These are phyloP conservation scores for Colletotrichum lupini DNA, from an alignment of 2,329 filamentous ascomycete genomes.

Conservation along the genomic window DNA sequence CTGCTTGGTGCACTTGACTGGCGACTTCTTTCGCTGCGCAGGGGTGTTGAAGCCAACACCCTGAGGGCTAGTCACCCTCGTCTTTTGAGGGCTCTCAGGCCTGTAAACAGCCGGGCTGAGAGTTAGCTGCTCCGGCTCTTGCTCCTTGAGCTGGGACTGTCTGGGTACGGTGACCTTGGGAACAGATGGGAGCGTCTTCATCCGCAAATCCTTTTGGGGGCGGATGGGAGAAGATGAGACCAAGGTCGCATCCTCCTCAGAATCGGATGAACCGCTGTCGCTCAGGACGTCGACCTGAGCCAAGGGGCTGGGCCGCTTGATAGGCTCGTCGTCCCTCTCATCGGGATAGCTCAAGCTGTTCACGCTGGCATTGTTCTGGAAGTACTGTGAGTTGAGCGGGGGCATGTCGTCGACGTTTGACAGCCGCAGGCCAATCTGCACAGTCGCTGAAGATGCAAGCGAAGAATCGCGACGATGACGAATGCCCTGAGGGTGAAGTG, in stretches of 20 bases:
- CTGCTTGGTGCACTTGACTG: conserved; percentile 33
- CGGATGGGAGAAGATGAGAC: conserved; percentile 33
- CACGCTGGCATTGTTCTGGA: conserved; percentile 48
- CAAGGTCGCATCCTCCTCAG: conserved; percentile 36
- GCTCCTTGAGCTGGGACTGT: conserved; percentile 25
- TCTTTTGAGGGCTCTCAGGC: conserved; percentile 48
- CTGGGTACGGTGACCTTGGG: conserved; percentile 38
- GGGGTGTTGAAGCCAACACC: conserved; percentile 53
- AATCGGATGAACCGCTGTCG: conserved; percentile 27
- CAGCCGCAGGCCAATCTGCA: conserved; percentile 77
- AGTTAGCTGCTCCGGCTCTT: conserved; percentile 47
- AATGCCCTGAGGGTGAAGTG: conserved; percentile 42
- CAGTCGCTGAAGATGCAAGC: conserved; percentile 72
- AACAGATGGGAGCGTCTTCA: conserved; percentile 52
- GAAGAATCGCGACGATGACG: conserved; percentile 71
- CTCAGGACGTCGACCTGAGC: conserved; percentile 31
- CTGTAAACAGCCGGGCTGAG: conserved; percentile 66
- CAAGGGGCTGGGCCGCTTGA: conserved; percentile 47
- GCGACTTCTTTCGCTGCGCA: conserved; percentile 29
- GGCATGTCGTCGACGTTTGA: conserved; percentile 67
- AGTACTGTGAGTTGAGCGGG: conserved; percentile 46
- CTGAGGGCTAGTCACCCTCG: conserved; percentile 55
- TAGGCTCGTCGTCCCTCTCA: conserved; percentile 29
- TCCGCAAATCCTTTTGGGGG: conserved; percentile 45
- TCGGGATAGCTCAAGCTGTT: conserved; percentile 51